These are phyloP conservation scores for Saxophila tyrrhenica DNA, from an alignment of 495 filamentous ascomycete genomes.

Conservation along the genomic window DNA sequence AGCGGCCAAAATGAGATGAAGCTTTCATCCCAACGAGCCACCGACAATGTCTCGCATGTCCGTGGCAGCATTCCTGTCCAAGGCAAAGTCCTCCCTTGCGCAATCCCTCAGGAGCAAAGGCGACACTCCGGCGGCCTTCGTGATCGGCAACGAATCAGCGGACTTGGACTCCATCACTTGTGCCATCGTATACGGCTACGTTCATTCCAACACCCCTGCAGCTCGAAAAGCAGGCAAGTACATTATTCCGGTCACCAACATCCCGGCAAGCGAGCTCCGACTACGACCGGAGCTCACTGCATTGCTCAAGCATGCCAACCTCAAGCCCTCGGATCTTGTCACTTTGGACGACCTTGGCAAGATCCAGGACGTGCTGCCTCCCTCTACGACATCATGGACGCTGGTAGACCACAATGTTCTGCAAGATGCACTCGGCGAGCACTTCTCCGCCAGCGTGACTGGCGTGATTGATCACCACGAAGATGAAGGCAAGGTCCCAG, in stretches of 20 bases:
- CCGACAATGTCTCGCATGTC: slow-evolving; percentile 22
- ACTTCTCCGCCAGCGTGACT: slow-evolving; percentile 37
- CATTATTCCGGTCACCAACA: slow-evolving; percentile 72
- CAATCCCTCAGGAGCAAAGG: slow-evolving; percentile 17
- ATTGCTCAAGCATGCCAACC: slow-evolving; percentile 33
- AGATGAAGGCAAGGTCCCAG: slow-evolving; percentile 57
- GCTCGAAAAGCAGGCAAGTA: slow-evolving; percentile 36
- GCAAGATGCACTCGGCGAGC: slow-evolving; percentile 39
- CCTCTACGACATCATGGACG: slow-evolving; percentile 39
- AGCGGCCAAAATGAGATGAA: no score
- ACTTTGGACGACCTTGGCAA: slow-evolving; percentile 30
- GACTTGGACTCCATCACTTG: slow-evolving; percentile 90
- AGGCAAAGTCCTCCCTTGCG: slow-evolving; percentile 22
- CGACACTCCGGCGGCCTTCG: slow-evolving; percentile 39
- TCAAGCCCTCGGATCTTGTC: slow-evolving; percentile 31
- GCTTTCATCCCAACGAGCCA: no score
- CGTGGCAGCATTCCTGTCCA: slow-evolving; percentile 24
- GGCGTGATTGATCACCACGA: slow-evolving; percentile 92
- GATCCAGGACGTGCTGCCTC: slow-evolving; percentile 25
- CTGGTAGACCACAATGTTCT: slow-evolving; percentile 88
- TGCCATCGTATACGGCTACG: slow-evolving; percentile 74
- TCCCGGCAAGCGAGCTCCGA: slow-evolving; percentile 49
- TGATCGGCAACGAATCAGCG: slow-evolving; percentile 66
- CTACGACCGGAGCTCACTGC: slow-evolving; percentile 68
- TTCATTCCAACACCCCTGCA: slow-evolving; percentile 45